Evolutionary conservation across 805 yeast genomes (phyloP).

Genomic region (Yamadazyma sp.): DNA sequence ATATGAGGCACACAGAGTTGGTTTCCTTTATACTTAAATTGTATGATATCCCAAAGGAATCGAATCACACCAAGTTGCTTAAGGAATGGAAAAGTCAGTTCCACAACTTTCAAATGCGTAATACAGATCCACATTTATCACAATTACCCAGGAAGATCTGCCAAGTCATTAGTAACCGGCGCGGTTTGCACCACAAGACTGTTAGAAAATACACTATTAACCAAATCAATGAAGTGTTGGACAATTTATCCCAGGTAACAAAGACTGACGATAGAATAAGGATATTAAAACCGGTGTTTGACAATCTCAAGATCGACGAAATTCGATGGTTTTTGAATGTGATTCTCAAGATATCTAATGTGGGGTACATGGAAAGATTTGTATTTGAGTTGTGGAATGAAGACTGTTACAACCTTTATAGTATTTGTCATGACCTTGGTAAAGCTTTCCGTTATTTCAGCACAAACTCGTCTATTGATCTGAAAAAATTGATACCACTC

Average conservation of each 20-base stretch:
- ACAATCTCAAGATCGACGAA: constrained; percentile 58
- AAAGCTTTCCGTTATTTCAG: constrained; percentile 48
- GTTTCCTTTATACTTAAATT: constrained; percentile 49
- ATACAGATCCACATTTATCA: constrained; percentile 27
- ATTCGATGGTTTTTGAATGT: constrained; percentile 68
- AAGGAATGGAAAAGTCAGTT: constrained; percentile 37
- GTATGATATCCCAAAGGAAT: constrained; percentile 56
- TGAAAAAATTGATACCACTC: constrained; percentile 42
- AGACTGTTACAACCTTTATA: constrained; percentile 64
- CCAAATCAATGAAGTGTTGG: constrained; percentile 32
- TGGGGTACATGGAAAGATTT: constrained; percentile 60
- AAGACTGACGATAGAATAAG: constrained; percentile 35
- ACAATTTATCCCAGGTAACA: constrained; percentile 27
- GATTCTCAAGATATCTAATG: constrained; percentile 56
- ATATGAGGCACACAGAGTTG: constrained; percentile 62
- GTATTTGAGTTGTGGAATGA: constrained; percentile 73
- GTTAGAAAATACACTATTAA: constrained; percentile 21
- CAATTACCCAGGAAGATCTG: constrained; percentile 48
- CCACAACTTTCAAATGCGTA: constrained; percentile 29
- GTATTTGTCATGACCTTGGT: constrained; percentile 64
- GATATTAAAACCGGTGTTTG: constrained; percentile 50
- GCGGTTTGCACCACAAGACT: constrained; percentile 41
- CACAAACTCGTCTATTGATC: constrained; percentile 42
- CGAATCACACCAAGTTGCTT: constrained; percentile 54
- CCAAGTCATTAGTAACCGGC: constrained; percentile 51